A percentile compares a stretch with the other conserved stretches of the same genome.
phyloP scores from a whole-genome alignment of 805 yeast genomes.

The Millerozyma miso region DNA sequence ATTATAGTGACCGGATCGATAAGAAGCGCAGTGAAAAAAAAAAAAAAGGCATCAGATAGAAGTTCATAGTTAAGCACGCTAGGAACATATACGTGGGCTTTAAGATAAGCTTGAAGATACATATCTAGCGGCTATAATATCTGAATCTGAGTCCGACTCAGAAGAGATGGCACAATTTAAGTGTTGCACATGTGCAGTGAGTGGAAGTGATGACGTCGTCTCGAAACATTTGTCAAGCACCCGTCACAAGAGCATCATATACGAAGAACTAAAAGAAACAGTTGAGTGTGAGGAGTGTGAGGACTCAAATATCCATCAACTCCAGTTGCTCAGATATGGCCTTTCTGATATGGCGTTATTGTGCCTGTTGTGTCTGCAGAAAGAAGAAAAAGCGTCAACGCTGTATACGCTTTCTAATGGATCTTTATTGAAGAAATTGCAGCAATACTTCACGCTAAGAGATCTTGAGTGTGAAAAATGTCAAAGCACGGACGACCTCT shows the following conservation, averaged over 20 bases:
- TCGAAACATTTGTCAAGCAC: slow-evolving; percentile 50
- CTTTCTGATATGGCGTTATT: slow-evolving; percentile 50
- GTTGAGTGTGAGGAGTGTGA: slow-evolving; percentile 55
- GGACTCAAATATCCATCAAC: slow-evolving; percentile 49
- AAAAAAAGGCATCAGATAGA: no score
- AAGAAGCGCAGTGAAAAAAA: no score
- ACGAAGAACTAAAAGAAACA: slow-evolving; percentile 32
- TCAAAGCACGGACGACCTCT: slow-evolving; percentile 37
- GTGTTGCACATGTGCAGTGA: slow-evolving; percentile 44
- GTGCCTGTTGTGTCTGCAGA: slow-evolving; percentile 43
- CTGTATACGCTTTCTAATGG: slow-evolving; percentile 53
- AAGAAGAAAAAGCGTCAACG: slow-evolving; percentile 45
- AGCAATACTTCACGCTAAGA: slow-evolving; percentile 45
- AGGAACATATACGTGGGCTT: no score
- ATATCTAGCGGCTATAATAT: no score
- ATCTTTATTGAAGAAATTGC: slow-evolving; percentile 46
- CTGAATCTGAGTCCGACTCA: no score
- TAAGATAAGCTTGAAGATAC: no score
- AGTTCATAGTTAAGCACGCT: no score
- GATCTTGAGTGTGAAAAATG: slow-evolving; percentile 48
- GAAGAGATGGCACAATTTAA: slow-evolving; percentile 20
- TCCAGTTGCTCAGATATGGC: slow-evolving; percentile 49
- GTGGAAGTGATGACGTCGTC: slow-evolving; percentile 35
- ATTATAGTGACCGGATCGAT: no score
- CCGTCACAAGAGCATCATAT: slow-evolving; percentile 47